A percentile compares a stretch with the other conserved stretches of the same genome.
phyloP scores from a whole-genome alignment of 2,329 filamentous ascomycete species.

The Aspergillus pseudoglaucus region DNA sequence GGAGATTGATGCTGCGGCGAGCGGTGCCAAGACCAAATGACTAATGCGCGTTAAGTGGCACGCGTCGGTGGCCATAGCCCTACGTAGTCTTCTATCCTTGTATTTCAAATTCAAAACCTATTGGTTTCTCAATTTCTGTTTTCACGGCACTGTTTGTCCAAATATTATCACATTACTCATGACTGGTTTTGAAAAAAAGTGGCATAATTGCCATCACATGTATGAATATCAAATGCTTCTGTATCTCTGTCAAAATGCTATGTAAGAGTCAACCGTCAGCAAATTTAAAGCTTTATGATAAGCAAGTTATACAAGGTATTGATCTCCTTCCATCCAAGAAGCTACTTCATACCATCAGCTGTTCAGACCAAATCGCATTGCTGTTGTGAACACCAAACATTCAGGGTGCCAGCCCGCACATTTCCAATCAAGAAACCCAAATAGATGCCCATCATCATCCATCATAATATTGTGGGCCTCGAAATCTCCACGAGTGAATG shows the following conservation, averaged over 20 bases:
- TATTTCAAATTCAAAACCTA: too few species aligned
- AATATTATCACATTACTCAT: too few species aligned
- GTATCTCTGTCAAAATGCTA: constrained; percentile 8
- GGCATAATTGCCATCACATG: too few species aligned
- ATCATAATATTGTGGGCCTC: constrained; percentile 12
- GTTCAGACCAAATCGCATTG: not conserved
- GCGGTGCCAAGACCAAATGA: constrained; percentile 33
- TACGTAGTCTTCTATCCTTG: not conserved
- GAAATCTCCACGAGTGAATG: constrained; percentile 14
- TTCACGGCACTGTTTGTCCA: too few species aligned
- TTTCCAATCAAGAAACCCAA: constrained; percentile 2
- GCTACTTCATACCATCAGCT: constrained; percentile 10
- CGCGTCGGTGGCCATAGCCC: constrained; percentile 20
- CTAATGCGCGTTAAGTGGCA: constrained; percentile 40
- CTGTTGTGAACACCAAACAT: not conserved
- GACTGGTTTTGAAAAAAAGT: too few species aligned
- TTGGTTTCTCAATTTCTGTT: too few species aligned
- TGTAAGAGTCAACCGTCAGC: constrained; percentile 22
- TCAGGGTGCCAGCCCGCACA: not conserved
- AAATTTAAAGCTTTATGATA: constrained; percentile 18
- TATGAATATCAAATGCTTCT: too few species aligned
- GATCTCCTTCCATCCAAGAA: constrained; percentile 15
- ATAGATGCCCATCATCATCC: constrained; percentile 9
- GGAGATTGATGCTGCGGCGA: not conserved
- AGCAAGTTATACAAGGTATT: constrained; percentile 14